Evolutionary conservation across 345 rosid species (phyloP), one percentile per base, ranked within the genome.

Genomic region (Sisymbrium altissimum): DNA sequence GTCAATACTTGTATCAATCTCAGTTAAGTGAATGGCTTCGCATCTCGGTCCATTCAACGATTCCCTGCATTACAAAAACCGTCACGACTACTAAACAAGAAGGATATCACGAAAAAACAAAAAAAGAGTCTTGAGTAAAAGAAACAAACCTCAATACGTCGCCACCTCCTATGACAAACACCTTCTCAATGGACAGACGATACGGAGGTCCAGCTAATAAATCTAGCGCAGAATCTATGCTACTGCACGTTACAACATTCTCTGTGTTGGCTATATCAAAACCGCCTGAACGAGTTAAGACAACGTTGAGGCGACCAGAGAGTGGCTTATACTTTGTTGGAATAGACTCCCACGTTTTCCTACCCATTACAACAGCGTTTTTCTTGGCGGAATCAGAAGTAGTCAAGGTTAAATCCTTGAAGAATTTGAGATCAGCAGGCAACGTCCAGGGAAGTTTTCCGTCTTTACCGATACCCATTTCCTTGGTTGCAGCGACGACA

Each of bases 291-390:
- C 95, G 98, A 84, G 96, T 92, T 39, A 92, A 81, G 66, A 96
- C 97, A 81, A 96, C 90, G 68, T 89, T 92, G 70, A 96, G 93
- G 17, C 99, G 94, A n/a, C 98, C 97, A 27, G 87, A 75, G 45
- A 92, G 86, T 32, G 98, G 98, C 12, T 83, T 81, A 61, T 84
- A 63, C 79, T 83, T 79, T n/a, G 70, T 59, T 36, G 93, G 91
- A 69, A 96, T 85, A 71, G 98, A 92, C 80, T 96, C 96, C 98
- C 98, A 96, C 14, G 98, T 90, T 80, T 89, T 90, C 61, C 98
- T 84, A 60, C 99, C 97, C 99, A 92, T 96, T 59, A 92, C 84
- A 53, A 96, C 83, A 5, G 96, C 96, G 76, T 96, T 96, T 86
- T 79, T 92, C 73, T 89, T 92, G 68, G 82, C 83, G 52, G 85